Evolutionary conservation across 2,329 filamentous ascomycete species (phyloP).

Genomic region (Penicillium brasilianum): DNA sequence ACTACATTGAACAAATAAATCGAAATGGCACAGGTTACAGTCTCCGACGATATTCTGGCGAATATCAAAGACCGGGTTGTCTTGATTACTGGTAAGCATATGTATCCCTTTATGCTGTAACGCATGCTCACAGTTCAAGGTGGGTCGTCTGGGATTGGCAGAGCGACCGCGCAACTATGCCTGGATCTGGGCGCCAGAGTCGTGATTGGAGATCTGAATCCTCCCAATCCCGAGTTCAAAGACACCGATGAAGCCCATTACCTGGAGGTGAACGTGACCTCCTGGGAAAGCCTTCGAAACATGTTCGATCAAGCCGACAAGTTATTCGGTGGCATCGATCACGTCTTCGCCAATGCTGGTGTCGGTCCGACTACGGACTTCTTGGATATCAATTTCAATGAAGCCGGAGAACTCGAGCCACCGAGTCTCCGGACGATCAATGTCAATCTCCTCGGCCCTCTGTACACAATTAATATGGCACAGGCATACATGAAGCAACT

Average conservation of each 20-base stretch:
- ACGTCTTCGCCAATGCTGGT: conserved; percentile 62
- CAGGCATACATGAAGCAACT: conserved; percentile 57
- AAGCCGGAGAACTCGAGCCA: conserved; percentile 55
- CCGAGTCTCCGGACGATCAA: conserved; percentile 53
- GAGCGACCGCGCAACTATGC: conserved; percentile 60
- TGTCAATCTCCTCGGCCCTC: conserved; percentile 56
- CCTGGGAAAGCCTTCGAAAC: conserved; percentile 56
- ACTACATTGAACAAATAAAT: neutral
- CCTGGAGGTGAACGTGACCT: conserved; percentile 54
- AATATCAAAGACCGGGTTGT: conserved; percentile 57
- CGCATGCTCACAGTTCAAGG: conserved; percentile 41
- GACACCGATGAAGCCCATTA: conserved; percentile 44
- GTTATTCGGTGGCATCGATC: conserved; percentile 51
- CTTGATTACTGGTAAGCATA: conserved; percentile 56
- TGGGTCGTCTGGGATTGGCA: conserved; percentile 65
- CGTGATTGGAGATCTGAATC: conserved; percentile 59
- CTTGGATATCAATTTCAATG: conserved; percentile 54
- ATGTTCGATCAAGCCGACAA: conserved; percentile 59
- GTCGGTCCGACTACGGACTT: conserved; percentile 56
- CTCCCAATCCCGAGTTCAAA: conserved; percentile 38
- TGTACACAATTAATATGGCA: conserved; percentile 58
- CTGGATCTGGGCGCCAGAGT: conserved; percentile 61
- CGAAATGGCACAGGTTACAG: conserved; percentile 53
- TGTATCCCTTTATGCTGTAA: neutral
- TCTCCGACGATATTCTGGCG: conserved; percentile 52